Conservation (phyloP, 2,329 filamentous ascomycete species). For the Aspergillus glaucus region DNA sequence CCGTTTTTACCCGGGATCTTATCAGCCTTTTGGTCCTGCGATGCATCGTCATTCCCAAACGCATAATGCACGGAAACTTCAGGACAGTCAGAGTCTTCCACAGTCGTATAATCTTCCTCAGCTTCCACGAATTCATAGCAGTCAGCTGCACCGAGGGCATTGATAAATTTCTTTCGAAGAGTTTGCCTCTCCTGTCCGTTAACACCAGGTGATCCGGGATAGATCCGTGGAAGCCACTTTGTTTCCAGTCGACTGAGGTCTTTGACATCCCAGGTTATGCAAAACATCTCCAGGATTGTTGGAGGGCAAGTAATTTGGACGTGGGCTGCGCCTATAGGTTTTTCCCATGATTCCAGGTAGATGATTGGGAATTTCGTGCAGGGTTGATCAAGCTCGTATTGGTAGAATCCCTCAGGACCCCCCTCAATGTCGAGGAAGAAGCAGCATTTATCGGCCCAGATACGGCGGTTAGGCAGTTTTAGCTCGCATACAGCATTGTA, state of each 20-base stretch:
- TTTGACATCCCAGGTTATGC: constrained; percentile 20
- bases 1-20: too few species aligned
- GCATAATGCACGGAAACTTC: too few species aligned
- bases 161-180: not conserved
- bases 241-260: constrained; percentile 4
- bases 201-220: constrained; percentile 8
- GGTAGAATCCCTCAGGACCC: constrained; percentile 22
- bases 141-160: not conserved
- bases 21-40: too few species aligned
- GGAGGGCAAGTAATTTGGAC: constrained; percentile 20
- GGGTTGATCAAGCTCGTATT: constrained; percentile 11
- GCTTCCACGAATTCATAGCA: too few species aligned
- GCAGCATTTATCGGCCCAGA: constrained; percentile 27
- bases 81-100: too few species aligned
- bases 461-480: constrained; percentile 19
- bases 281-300: constrained; percentile 18
- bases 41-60: too few species aligned
- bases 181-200: not conserved
- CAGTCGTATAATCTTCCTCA: too few species aligned
- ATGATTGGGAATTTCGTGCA: constrained; percentile 12
- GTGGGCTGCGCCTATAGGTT: constrained; percentile 11
- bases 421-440: constrained; percentile 23
- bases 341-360: constrained; percentile 7
- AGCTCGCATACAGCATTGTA: constrained; percentile 26
- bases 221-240: constrained; percentile 24